Percentiles rank a stretch among this genome's conserved stretches.
phyloP scores from a whole-genome alignment of 495 filamentous ascomycete genomes.

The Penicillium bialowiezense region DNA sequence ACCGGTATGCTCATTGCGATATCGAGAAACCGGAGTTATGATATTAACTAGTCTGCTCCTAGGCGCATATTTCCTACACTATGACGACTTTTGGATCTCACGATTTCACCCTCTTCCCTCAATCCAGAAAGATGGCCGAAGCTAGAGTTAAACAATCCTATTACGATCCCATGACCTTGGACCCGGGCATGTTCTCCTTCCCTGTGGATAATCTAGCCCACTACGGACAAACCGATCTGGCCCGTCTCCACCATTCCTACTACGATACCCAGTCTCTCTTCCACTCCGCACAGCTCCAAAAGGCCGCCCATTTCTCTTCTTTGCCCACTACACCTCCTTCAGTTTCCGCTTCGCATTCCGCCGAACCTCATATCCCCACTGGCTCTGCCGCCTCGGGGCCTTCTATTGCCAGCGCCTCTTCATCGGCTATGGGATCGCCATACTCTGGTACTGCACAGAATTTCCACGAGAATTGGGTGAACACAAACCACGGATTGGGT shows the following conservation, averaged over 20 bases:
- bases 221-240: conserved; percentile 26
- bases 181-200: conserved; percentile 37
- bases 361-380: conserved; percentile 50
- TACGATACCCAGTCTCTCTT: conserved; percentile 29
- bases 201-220: conserved; percentile 25
- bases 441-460: conserved; percentile 62
- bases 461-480: conserved; percentile 59
- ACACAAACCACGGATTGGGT: conserved; percentile 59
- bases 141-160: conserved; percentile 34
- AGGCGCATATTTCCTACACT: neutral
- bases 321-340: conserved; percentile 39
- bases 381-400: conserved; percentile 73
- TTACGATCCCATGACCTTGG: conserved; percentile 37
- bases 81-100: conserved; percentile 12
- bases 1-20: conserved; percentile 14
- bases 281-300: conserved; percentile 29
- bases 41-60: neutral
- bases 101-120: conserved; percentile 30
- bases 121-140: conserved; percentile 39
- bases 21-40: neutral
- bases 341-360: conserved; percentile 23
- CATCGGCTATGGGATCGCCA: conserved; percentile 80
- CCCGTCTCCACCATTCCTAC: conserved; percentile 25
- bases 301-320: conserved; percentile 31
- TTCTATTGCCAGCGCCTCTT: conserved; percentile 67